Evolutionary conservation across 805 yeast species (phyloP), one percentile per base, ranked within the genome.

Genomic region (Sugiyamaella mastotermitis): DNA sequence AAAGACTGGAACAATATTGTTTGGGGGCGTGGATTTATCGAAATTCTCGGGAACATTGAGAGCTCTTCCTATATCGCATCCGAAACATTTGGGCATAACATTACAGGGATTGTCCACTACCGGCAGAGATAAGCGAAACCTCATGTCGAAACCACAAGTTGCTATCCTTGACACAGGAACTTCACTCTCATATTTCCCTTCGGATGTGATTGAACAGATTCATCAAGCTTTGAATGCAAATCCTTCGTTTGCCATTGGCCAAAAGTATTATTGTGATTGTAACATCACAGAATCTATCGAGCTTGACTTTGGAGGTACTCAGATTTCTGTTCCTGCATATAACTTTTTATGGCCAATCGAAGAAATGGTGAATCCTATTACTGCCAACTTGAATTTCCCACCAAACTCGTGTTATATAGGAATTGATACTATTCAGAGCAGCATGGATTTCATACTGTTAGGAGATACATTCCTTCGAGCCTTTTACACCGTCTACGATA

Each of bases 391-490:
- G 9, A 55, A 51, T 28, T 60, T 60, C 51, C 64, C 64, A 4
- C 51, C 47, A 33, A 60, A 60, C 51, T 53, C 60, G 15, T 60
- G 64, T 48, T 59, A 60, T 44, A 37, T 59, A 29, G 60, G 61
- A 13, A 40, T 60, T 20, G 64, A 59, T 46, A 43, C 41, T 35
- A 33, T 60, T 51, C 37, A 60, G 53, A 23, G 35, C 40, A 42
- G 58, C 62, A 49, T 55, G 47, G 51, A 62, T 39, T 47, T 56
- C 21, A 52, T 68, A 13, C 61, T 76, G 31, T 58, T 81, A 28
- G 87, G 87, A n/a, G 84, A 78, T 54, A 71, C 69, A 42, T 61
- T 80, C 45, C 59, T 81, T 45, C 66, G 80, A 41, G 68, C 71
- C 34, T 75, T 77, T 33, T 81, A 80, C 55, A 61, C 74, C 18